phyloP scores from a whole-genome alignment of 768 basidiomycete species.

The Boletus pseudo-olivaceus region DNA sequence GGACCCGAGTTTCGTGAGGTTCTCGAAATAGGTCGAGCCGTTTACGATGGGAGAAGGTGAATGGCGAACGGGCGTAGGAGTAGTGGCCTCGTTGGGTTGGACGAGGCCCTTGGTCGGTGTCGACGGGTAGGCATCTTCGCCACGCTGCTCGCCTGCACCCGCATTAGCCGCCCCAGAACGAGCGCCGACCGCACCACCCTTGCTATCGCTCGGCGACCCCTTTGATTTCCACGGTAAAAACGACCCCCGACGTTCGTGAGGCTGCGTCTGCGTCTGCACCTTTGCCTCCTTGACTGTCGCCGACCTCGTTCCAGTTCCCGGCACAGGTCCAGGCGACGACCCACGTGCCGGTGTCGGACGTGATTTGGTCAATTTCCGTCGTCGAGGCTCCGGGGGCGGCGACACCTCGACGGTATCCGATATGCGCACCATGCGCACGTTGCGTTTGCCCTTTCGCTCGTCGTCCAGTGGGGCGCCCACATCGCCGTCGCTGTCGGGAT shows the following conservation, averaged over 20 bases:
- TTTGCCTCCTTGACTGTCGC: neutral
- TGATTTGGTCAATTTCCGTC: slow-evolving; percentile 24
- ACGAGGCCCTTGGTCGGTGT: neutral
- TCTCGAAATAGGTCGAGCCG: neutral
- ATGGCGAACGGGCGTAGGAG: neutral
- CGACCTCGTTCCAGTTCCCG: neutral
- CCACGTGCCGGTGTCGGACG: slow-evolving; percentile 1
- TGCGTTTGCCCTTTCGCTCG: slow-evolving; percentile 11
- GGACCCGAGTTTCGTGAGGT: neutral
- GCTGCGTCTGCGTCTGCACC: neutral
- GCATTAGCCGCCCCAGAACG: neutral
- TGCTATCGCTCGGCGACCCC: slow-evolving; percentile 2
- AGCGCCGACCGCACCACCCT: neutral
- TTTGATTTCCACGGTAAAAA: slow-evolving; percentile 24
- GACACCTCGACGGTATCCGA: slow-evolving; percentile 25
- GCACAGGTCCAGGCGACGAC: neutral
- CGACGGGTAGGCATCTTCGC: neutral
- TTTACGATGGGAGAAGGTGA: neutral
- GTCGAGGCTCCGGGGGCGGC: slow-evolving; percentile 6
- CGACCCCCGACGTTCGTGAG: slow-evolving; percentile 15
- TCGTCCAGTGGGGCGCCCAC: neutral
- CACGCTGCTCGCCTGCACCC: neutral
- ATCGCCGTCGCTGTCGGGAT: neutral
- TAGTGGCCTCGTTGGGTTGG: neutral
- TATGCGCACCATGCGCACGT: slow-evolving; percentile 24